Conservation (phyloP, 805 yeast species). For the Candida vaughaniae region DNA sequence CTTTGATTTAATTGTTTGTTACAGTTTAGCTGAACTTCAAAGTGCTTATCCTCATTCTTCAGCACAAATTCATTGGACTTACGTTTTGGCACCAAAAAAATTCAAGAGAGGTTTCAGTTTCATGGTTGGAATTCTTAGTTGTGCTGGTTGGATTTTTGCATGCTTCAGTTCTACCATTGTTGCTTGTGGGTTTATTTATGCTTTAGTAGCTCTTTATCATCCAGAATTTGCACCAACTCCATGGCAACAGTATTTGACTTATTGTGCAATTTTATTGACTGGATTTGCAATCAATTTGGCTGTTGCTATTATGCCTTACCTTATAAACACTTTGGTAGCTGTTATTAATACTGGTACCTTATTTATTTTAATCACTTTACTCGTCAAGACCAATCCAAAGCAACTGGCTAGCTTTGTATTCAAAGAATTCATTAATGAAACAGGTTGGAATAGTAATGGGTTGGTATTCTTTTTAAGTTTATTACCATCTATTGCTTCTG, state of each 20-base stretch:
- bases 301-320: conserved; percentile 15
- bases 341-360: conserved; percentile 22
- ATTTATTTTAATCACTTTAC: conserved; percentile 19
- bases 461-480: conserved; percentile 25
- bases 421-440: conserved; percentile 19
- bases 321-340: conserved; percentile 18
- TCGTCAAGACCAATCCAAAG: conserved; percentile 19
- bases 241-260: conserved; percentile 19
- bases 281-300: conserved; percentile 15
- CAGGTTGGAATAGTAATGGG: conserved; percentile 27
- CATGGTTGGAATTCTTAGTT: conserved; percentile 27
- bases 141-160: conserved; percentile 25
- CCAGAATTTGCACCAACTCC: conserved; percentile 16
- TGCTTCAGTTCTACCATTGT: conserved; percentile 18
- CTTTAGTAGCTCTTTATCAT: conserved; percentile 18
- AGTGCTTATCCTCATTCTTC: conserved; percentile 34
- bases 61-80: conserved; percentile 36
- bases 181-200: conserved; percentile 15
- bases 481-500: conserved; percentile 25
- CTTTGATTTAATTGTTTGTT: conserved; percentile 18
- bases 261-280: conserved; percentile 11
- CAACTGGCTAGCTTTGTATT: conserved; percentile 20
- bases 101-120: conserved; percentile 25
- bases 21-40: conserved; percentile 27
- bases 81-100: conserved; percentile 22